Base-by-base conservation (phyloP, 345 rosid genomes). In the Eucalyptus tenuipes region DNA sequence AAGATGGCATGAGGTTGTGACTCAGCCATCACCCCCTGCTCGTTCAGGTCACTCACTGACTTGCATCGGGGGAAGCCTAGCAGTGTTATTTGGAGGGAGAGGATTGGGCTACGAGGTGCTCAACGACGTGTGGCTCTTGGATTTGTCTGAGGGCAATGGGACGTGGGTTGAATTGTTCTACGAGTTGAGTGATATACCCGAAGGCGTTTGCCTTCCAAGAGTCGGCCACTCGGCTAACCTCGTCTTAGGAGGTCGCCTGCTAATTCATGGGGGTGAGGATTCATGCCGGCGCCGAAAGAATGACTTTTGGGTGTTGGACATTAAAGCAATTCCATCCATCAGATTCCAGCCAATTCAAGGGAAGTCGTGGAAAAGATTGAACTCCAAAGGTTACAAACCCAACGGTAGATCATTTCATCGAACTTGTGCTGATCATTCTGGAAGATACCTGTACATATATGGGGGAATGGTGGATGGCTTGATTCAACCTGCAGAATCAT, bases 31-130 rank as follows among this genome's bases (percentile, higher is more conserved):
- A 47, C 99, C 99, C 50, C 95, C 99, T 4, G 93, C 99, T 40
- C 95, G 99, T 52, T 98, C 99, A n/a, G 99, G 99, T 68, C 99
- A 97, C 89, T 88, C 99, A 25, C 91, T 98, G 90, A 97, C 99
- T 8, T 93, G 93, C 88, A 92, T 93, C 22, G 94, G 95, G 42
- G 95, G 92, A 86, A 90, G 91, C 87, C 93, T 87, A 86, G 86
- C 92, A 42, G 93, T 98, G 88, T 90, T 98, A 13, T 98, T 98
- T 79, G 99, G 99, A 86, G 99, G 99, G 45, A 94, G 99, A 92
- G 99, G 99, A 15, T 87, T 91, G 79, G 98, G 96, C 10, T 97
- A 96, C 52, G 99, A 95, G 86, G 99, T 95, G 87, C 97, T 95
- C 80, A 91, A 94, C 89, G 99, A 97, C 89, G 93, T 95, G 29